Base-by-base conservation (phyloP, 1,139 yeast species). In the Blastobotrys petasosporus region DNA sequence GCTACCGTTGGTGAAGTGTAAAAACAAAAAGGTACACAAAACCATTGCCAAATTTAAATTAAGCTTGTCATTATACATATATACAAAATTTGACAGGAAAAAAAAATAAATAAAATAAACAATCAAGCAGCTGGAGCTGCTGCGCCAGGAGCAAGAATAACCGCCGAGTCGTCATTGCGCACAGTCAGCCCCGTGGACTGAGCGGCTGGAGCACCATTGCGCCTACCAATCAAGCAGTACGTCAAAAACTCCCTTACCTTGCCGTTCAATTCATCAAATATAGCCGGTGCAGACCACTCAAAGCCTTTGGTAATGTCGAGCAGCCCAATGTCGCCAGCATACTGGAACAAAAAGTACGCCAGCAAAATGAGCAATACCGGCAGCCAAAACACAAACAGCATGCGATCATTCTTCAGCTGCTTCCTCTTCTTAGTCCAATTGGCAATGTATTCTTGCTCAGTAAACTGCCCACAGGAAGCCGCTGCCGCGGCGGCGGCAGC, bases 351-450 rank as follows among this genome's bases (percentile, higher is more conserved):
- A 12, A 39, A 58, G 29, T 57, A 42, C 57, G 58, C 58, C 11
- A 57, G 54, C 39, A 61, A 41, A 34, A 55, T 51, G 41, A 62
- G 57, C 12, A 61, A 49, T 15, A 61, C 60, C 6, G 66, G 66
- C 10, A 63, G 52, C 66, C 97, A 88, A 73, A 88, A 87, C 62
- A 86, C 84, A 46, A 86, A 68, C 55, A 88, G 70, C 87, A 86
- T 83, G 59, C 80, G 82, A 64, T 88, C 97, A 57, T 85, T 84
- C 55, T 78, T 80, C 54, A 84, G 78, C 32, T 43, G 44, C 32
- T 46, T 46, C 20, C 82, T 76, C 61, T 82, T 52, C 37, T 50
- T 56, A 53, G 64, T 59, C 33, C 55, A 55, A 34, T 55, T 49
- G 37, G 35, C 49, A 16, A 62, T 47, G 32, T 56, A 51, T 31